These are phyloP conservation scores for Globisporangium cystogenes DNA, from an alignment of 352 stramenopile species.

Conservation along the genomic window DNA sequence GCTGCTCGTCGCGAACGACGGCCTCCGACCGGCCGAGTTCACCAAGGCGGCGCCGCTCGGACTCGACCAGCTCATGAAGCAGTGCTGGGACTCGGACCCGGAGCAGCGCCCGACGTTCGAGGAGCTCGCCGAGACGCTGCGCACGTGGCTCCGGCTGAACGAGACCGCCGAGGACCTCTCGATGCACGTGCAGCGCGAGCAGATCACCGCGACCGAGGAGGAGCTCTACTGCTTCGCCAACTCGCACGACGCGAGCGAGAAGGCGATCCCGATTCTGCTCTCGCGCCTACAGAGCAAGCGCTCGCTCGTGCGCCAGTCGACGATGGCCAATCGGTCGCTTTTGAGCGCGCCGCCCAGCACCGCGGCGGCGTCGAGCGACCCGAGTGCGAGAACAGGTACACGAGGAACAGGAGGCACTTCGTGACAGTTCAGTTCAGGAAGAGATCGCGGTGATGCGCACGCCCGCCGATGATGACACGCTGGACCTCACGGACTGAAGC, in stretches of 20 bases:
- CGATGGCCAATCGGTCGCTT: slow-evolving; percentile 4
- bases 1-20: slow-evolving; percentile 63
- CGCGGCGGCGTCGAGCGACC: neutral
- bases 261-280: slow-evolving; percentile 53
- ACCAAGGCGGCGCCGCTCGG: slow-evolving; percentile 39
- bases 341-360: neutral
- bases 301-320: slow-evolving; percentile 14
- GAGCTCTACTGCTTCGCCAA: slow-evolving; percentile 58
- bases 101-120: slow-evolving; percentile 60
- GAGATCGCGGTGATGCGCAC: too few relatives aligned
- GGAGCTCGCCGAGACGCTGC: slow-evolving; percentile 51
- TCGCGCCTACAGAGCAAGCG: slow-evolving; percentile 20
- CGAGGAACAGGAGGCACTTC: too few relatives aligned
- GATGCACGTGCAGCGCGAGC: slow-evolving; percentile 43
- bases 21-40: slow-evolving; percentile 47
- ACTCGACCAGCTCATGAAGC: slow-evolving; percentile 65
- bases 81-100: slow-evolving; percentile 68
- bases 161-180: slow-evolving; percentile 35
- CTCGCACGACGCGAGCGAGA: slow-evolving; percentile 53
- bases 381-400: neutral
- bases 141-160: slow-evolving; percentile 40
- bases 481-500: too few relatives aligned
- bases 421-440: too few relatives aligned
- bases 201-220: slow-evolving; percentile 32
- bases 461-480: too few relatives aligned